Conservation (phyloP, 495 filamentous ascomycete species). For the Daldinia bambusicola region DNA sequence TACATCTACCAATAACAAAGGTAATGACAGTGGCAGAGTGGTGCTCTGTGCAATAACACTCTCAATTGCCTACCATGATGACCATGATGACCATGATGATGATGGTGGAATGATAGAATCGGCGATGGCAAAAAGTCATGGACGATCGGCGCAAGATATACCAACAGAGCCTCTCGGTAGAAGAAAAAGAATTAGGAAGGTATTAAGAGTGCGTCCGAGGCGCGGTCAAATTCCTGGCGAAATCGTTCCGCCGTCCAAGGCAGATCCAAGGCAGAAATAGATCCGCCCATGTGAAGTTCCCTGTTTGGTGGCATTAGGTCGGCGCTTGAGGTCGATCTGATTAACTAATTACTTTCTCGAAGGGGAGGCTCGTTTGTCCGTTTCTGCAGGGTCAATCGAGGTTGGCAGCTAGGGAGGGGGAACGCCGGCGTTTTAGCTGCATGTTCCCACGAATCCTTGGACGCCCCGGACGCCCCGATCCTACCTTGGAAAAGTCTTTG, state of each 20-base stretch:
- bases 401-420: conserved; percentile 14
- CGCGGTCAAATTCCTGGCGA: conserved; percentile 17
- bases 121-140: conserved; percentile 7
- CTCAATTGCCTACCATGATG: neutral
- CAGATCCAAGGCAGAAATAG: conserved; percentile 2
- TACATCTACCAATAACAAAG: neutral
- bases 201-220: conserved; percentile 16
- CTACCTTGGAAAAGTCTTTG: conserved; percentile 29
- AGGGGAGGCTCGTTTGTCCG: conserved; percentile 22
- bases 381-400: conserved; percentile 17
- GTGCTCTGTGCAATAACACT: conserved; percentile 6
- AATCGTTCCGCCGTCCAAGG: conserved; percentile 6
- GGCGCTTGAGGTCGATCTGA: conserved; percentile 20
- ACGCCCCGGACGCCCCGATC: neutral
- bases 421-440: conserved; percentile 27
- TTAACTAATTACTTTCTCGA: conserved; percentile 31
- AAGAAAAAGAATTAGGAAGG: conserved; percentile 18
- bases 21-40: neutral
- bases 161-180: conserved; percentile 20
- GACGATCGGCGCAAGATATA: conserved; percentile 15
- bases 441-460: conserved; percentile 21
- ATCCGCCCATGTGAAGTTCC: conserved; percentile 24
- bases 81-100: neutral
- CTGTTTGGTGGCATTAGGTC: neutral
- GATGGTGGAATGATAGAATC: conserved; percentile 13